Percentiles rank a stretch among this genome's conserved stretches.
Conservation (phyloP, 129 eudicot species). For the Kitagawia praeruptora region DNA sequence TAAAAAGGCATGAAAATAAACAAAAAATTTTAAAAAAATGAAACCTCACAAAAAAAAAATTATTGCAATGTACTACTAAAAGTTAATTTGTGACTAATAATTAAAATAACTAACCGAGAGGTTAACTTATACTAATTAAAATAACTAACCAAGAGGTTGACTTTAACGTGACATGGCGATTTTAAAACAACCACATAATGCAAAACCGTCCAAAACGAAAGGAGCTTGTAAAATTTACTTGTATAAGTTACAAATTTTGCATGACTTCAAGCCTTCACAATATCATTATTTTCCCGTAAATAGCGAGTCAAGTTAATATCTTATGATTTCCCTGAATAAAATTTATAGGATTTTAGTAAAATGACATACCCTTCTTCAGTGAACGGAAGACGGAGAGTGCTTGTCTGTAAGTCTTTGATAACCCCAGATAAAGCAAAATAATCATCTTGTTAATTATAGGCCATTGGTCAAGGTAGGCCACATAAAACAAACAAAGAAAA, state of each 20-base stretch:
- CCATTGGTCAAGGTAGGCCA: slow-evolving; percentile 71
- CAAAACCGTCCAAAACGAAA: no score
- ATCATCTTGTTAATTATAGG: slow-evolving; percentile 60
- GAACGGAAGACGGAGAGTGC: slow-evolving; percentile 89
- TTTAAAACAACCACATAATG: no score
- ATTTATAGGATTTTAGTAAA: background rate
- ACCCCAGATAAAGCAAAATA: slow-evolving; percentile 48
- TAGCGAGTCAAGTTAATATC: slow-evolving; percentile 3
- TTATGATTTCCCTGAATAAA: background rate
- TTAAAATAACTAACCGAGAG: no score
- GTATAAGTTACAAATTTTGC: slow-evolving; percentile 6
- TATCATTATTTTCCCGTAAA: slow-evolving; percentile 56
- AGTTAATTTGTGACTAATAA: no score
- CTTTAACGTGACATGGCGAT: no score
- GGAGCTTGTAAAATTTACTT: background rate
- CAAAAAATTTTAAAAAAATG: no score
- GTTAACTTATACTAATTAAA: no score
- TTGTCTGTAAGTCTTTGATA: slow-evolving; percentile 67
- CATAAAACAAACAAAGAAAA: slow-evolving; percentile 21
- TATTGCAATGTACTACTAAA: no score
- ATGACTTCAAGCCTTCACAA: slow-evolving; percentile 62
- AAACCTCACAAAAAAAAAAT: no score
- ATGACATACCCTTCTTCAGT: slow-evolving; percentile 56
- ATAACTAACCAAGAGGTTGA: no score
- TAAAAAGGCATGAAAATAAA: no score